Evolutionary conservation across 164 flowering plant species (phyloP).

Genomic region (Macadamia integrifolia): DNA sequence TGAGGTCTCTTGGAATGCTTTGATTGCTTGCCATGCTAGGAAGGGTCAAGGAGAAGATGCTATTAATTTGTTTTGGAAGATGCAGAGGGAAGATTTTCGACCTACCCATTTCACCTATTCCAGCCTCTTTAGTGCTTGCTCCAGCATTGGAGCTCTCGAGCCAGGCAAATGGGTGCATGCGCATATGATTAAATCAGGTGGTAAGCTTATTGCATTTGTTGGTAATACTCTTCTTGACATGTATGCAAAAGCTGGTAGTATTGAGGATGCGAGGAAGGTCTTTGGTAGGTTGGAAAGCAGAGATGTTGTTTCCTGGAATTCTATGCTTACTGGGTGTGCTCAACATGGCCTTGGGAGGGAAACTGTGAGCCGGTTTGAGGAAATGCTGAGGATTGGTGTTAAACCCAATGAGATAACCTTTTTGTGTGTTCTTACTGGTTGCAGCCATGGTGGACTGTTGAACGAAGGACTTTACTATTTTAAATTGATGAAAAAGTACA

Average conservation of each 20-base stretch:
- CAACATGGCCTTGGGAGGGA: conserved; percentile 61
- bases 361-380: conserved; percentile 34
- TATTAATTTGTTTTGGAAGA: conserved; percentile 34
- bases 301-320: conserved; percentile 68
- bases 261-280: conserved; percentile 51
- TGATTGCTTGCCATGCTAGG: conserved; percentile 71
- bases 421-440: conserved; percentile 64
- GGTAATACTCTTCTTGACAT: conserved; percentile 64
- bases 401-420: conserved; percentile 55
- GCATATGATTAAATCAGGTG: conserved; percentile 54
- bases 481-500: conserved; percentile 43
- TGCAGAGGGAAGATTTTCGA: conserved; percentile 40
- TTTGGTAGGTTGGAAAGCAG: conserved; percentile 44
- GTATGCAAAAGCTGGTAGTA: conserved; percentile 70
- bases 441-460: conserved; percentile 61
- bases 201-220: conserved; percentile 41
- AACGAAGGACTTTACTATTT: conserved; percentile 51
- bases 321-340: conserved; percentile 63
- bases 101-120: conserved; percentile 65
- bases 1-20: conserved; percentile 77
- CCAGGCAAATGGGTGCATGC: conserved; percentile 76
- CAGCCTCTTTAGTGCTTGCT: conserved; percentile 47
- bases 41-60: conserved; percentile 48
- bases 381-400: conserved; percentile 42
- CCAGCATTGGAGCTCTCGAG: conserved; percentile 56